Conservation (phyloP, 805 yeast species). For the Maudiozyma pseudohumilis region DNA sequence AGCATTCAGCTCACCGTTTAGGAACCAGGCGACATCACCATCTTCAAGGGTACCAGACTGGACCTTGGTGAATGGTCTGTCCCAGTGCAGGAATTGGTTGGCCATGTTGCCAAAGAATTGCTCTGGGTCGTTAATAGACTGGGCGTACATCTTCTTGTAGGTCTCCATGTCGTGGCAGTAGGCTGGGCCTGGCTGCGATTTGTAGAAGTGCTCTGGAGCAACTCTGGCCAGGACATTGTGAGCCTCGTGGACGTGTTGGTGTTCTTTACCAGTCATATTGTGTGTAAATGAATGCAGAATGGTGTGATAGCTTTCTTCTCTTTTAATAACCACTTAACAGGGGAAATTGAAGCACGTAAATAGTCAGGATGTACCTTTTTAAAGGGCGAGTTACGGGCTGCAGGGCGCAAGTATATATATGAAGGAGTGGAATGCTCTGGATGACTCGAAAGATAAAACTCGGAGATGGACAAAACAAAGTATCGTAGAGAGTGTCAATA, state of each 20-base stretch:
- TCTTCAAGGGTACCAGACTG: constrained; percentile 52
- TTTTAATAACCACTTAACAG: too few relatives aligned
- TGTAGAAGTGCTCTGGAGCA: constrained; percentile 33
- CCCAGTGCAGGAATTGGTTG: constrained; percentile 65
- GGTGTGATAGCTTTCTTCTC: too few relatives aligned
- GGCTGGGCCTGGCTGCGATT: constrained; percentile 32
- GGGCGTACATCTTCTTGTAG: constrained; percentile 60
- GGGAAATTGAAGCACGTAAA: too few relatives aligned
- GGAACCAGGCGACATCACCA: constrained; percentile 88
- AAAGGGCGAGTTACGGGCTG: too few relatives aligned
- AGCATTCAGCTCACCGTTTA: constrained; percentile 89
- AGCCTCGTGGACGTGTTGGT: constrained; percentile 35
- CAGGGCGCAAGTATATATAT: too few relatives aligned
- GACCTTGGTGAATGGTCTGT: constrained; percentile 46
- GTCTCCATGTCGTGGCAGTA: constrained; percentile 55
- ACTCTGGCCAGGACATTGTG: constrained; percentile 25
- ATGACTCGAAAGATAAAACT: too few relatives aligned
- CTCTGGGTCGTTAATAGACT: constrained; percentile 76
- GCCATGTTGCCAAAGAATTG: constrained; percentile 77
- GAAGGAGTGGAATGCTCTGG: too few relatives aligned
- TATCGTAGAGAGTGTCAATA: too few relatives aligned
- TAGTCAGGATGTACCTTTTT: too few relatives aligned
- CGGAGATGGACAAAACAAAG: too few relatives aligned
- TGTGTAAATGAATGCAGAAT: too few relatives aligned
- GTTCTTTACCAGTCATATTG: constrained; percentile 17